phyloP scores from a whole-genome alignment of 768 basidiomycete genomes.

The Pulveroboletus sp. region DNA sequence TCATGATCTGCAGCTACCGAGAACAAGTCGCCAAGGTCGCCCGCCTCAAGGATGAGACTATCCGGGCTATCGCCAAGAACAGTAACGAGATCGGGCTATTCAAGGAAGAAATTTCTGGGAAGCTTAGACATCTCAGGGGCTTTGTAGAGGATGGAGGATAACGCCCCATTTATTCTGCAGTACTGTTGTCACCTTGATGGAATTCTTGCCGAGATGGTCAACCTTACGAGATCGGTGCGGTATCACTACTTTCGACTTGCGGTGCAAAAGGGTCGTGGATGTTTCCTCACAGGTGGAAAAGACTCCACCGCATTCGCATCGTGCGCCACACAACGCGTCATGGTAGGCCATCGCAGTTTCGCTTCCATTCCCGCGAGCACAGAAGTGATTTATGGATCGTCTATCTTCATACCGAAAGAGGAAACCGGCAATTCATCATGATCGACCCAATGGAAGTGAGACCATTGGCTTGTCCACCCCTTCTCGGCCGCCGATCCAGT shows the following conservation, averaged over 20 bases:
- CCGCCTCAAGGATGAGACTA: constrained; percentile 72
- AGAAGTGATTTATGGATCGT: no score
- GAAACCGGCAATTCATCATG: no score
- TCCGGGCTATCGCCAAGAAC: constrained; percentile 78
- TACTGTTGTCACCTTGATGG: not conserved
- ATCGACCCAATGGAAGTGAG: no score
- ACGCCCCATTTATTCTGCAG: not conserved
- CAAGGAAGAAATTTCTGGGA: constrained; percentile 72
- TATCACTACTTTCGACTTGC: not conserved
- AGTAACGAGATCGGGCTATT: constrained; percentile 80
- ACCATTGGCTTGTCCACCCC: no score
- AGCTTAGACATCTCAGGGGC: constrained; percentile 62
- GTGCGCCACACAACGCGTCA: no score
- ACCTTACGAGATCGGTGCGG: not conserved
- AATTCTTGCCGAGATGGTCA: no score
- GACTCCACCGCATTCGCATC: no score
- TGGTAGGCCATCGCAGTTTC: no score
- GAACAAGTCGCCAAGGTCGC: constrained; percentile 76
- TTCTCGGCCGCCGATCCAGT: no score
- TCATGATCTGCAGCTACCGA: constrained; percentile 50
- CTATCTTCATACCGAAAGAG: no score
- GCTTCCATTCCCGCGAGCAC: no score
- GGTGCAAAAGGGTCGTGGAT: not conserved
- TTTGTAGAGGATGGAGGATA: constrained; percentile 55
- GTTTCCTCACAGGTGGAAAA: not conserved